A percentile compares a stretch with the other conserved stretches of the same genome.
Evolutionary conservation across 164 flowering plant genomes (phyloP).

Genomic region (Annona squamosa): DNA sequence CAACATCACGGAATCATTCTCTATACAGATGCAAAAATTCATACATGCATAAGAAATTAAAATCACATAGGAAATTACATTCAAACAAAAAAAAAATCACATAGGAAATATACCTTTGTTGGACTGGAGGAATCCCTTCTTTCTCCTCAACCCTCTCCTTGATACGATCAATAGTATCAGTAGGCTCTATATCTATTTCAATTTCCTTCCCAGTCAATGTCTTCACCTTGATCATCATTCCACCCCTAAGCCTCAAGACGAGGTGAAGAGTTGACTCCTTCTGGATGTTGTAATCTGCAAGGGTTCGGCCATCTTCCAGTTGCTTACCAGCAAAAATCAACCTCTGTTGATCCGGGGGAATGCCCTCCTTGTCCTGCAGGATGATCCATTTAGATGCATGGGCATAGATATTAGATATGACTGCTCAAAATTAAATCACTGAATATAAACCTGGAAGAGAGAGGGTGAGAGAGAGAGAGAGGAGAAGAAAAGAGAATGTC

Average conservation of each 20-base stretch:
- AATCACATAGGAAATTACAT: no score
- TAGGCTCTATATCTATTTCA: constrained; percentile 34
- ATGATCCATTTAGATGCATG: background rate
- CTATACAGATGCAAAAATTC: no score
- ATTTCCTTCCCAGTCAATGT: constrained; percentile 36
- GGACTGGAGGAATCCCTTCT: constrained; percentile 40
- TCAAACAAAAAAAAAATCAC: background rate
- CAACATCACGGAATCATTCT: no score
- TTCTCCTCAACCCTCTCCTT: constrained; percentile 39
- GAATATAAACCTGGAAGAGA: background rate
- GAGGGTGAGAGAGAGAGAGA: background rate
- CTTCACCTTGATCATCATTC: constrained; percentile 36
- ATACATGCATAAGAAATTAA: no score
- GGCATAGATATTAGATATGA: no score
- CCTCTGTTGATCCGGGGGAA: constrained; percentile 20
- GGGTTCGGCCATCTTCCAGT: constrained; percentile 35
- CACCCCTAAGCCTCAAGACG: constrained; percentile 36
- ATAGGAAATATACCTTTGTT: constrained; percentile 22
- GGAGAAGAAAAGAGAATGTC: background rate
- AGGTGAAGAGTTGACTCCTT: constrained; percentile 35
- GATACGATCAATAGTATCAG: constrained; percentile 31
- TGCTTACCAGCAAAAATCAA: constrained; percentile 31
- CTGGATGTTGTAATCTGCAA: constrained; percentile 37
- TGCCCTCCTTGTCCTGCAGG: constrained; percentile 17
- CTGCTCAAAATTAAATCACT: background rate